Base-by-base conservation (phyloP, 2,329 filamentous ascomycete genomes). In the Escovopsis weberi region DNA sequence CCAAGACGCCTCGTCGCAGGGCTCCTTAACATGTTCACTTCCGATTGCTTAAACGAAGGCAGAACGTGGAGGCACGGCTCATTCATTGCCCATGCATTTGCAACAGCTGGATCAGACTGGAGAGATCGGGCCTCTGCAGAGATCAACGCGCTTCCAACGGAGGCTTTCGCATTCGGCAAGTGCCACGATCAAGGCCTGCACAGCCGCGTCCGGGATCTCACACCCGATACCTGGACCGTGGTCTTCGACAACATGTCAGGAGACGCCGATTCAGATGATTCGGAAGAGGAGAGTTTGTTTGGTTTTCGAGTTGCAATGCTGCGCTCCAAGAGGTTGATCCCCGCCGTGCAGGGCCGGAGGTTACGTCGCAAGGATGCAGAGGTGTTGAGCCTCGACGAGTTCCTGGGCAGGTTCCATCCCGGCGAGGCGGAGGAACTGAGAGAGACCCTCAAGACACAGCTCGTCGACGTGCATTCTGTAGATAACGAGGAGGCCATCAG, bases 201-300 rank as follows among this genome's bases (percentile, higher is more conserved):
- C 12, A 23, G 12, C 8, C 41, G 36, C 11, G 19, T 38, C 12
- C 36, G 36, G 4, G 35, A 34, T 23, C 23, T 43, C 19, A 23
- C 33, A 8, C 42, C 42, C 32, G 23, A 40, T 30, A 28, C 42
- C 10, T 43, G 42, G 42, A 43, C 42, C 6, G 37, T 19, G 4
- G 33, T 43, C 9, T 4, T 43, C 9, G 26, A 37, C 38, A 39
- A 8, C 12, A 39, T 12, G 12, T 26, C 6, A 23, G 38, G 26
- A 15, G 15, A 15, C 15, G 15, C 15, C 15, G 15, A 15, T 15
- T 15, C 15, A 15, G 15, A 15, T 15, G 15, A 15, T 15, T 15
- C 15, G 15, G 15, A 15, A 15, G 15, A 15, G 15, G 15, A 15
- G 15, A 15, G 15, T 15, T 15, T 15, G 15, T 15, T 15, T 15